A percentile compares a stretch with the other conserved stretches of the same genome.
Evolutionary conservation across 805 yeast genomes (phyloP).

Genomic region (Kuraishia ogatae): DNA sequence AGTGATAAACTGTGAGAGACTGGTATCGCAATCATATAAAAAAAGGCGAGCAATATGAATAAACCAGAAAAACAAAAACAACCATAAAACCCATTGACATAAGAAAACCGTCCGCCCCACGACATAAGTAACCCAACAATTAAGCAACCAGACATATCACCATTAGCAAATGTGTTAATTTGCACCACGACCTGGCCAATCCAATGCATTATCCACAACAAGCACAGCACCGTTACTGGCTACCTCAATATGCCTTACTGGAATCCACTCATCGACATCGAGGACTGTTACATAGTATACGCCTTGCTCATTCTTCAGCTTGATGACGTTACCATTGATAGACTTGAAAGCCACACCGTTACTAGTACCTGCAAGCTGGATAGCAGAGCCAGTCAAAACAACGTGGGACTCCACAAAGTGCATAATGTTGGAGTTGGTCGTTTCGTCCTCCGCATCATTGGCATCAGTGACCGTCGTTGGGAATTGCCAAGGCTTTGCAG

Average conservation of each 20-base stretch:
- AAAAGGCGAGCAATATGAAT: not conserved
- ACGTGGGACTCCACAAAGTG: slow-evolving; percentile 59
- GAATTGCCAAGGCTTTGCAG: slow-evolving; percentile 75
- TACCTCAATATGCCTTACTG: slow-evolving; percentile 24
- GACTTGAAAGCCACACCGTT: slow-evolving; percentile 23
- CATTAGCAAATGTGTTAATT: too few relatives aligned
- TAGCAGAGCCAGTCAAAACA: slow-evolving; percentile 19
- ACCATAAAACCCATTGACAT: not conserved
- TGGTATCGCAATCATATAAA: not conserved
- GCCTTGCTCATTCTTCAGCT: slow-evolving; percentile 26
- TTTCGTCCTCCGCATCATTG: slow-evolving; percentile 34
- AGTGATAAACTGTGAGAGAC: too few relatives aligned
- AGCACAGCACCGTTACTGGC: slow-evolving; percentile 39
- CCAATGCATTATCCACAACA: slow-evolving; percentile 26
- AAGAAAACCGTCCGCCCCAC: too few relatives aligned
- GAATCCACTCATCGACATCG: slow-evolving; percentile 25
- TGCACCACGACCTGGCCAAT: slow-evolving; percentile 23
- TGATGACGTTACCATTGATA: slow-evolving; percentile 25
- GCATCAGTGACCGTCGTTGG: slow-evolving; percentile 40
- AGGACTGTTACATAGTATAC: slow-evolving; percentile 23
- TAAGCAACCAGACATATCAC: too few relatives aligned
- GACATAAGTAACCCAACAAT: too few relatives aligned
- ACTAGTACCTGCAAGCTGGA: slow-evolving; percentile 6
- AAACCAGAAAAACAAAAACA: not conserved
- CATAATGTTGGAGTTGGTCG: slow-evolving; percentile 41